Percentiles rank a stretch among this genome's conserved stretches.
Conservation (phyloP, 495 filamentous ascomycete species). For the Parmelia sp. region DNA sequence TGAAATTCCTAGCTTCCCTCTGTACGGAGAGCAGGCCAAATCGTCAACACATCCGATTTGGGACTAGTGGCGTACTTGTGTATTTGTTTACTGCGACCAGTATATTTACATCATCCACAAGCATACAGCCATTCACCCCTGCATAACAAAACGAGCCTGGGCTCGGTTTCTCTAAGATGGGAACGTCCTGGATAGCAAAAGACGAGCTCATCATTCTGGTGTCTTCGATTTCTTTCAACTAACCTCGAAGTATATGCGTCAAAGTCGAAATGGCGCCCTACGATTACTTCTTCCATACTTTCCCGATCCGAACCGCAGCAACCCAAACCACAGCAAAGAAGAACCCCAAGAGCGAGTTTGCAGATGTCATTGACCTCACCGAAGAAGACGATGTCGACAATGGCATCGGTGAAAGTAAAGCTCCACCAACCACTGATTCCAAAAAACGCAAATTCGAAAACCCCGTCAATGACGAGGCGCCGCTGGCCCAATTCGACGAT, state of each 20-base stretch:
- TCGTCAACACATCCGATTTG: too few relatives aligned
- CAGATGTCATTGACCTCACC: background rate
- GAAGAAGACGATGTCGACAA: background rate
- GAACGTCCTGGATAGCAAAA: too few relatives aligned
- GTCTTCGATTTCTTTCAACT: background rate
- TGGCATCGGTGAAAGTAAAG: background rate
- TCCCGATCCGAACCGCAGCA: too few relatives aligned
- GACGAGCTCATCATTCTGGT: background rate
- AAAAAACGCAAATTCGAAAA: background rate
- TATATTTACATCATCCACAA: too few relatives aligned
- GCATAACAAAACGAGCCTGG: background rate
- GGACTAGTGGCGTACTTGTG: too few relatives aligned
- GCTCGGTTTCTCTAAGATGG: too few relatives aligned
- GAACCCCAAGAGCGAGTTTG: background rate
- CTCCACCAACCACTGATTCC: background rate
- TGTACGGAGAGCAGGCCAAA: too few relatives aligned
- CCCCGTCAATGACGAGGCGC: background rate
- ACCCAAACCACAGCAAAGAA: background rate
- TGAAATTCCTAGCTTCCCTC: too few relatives aligned
- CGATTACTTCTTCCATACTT: too few relatives aligned
- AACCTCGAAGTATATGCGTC: background rate
- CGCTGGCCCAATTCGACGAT: background rate
- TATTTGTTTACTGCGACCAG: too few relatives aligned
- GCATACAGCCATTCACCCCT: too few relatives aligned
- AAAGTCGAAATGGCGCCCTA: too few relatives aligned